phyloP scores from a whole-genome alignment of 768 basidiomycete genomes.

The Russula foetens region DNA sequence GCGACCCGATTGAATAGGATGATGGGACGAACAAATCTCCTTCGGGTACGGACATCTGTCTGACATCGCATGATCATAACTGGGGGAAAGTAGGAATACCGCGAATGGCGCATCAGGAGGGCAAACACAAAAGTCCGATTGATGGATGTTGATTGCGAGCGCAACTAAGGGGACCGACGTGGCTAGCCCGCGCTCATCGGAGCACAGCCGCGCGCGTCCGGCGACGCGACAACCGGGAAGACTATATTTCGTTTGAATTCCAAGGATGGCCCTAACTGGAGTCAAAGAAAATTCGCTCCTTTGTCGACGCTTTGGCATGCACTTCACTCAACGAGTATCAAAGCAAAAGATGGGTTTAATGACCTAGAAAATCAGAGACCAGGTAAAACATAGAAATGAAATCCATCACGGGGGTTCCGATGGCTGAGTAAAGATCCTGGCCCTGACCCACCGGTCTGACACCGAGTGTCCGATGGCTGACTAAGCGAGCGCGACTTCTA shows the following conservation, averaged over 20 bases:
- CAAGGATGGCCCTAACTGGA: no score
- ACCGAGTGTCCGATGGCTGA: background rate
- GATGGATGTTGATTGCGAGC: background rate
- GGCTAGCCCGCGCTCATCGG: background rate
- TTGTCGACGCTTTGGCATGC: no score
- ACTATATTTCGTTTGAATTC: no score
- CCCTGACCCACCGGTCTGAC: no score
- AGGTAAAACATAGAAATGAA: no score
- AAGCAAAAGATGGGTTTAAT: no score
- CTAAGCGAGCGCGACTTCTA: background rate
- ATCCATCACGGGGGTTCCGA: background rate
- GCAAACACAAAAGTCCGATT: background rate
- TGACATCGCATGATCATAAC: background rate
- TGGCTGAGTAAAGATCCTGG: background rate
- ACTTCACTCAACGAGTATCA: no score
- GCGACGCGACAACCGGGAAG: background rate
- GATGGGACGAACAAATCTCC: background rate
- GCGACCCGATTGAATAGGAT: conserved; percentile 1
- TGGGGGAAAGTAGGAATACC: no score
- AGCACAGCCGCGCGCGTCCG: background rate
- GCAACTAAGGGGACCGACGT: background rate
- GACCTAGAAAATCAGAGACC: no score
- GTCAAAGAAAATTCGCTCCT: no score
- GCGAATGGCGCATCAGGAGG: background rate
- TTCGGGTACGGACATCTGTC: background rate